phyloP scores from a whole-genome alignment of 163 green algal genomes.

The Chlamydomonas reinhardtii region DNA sequence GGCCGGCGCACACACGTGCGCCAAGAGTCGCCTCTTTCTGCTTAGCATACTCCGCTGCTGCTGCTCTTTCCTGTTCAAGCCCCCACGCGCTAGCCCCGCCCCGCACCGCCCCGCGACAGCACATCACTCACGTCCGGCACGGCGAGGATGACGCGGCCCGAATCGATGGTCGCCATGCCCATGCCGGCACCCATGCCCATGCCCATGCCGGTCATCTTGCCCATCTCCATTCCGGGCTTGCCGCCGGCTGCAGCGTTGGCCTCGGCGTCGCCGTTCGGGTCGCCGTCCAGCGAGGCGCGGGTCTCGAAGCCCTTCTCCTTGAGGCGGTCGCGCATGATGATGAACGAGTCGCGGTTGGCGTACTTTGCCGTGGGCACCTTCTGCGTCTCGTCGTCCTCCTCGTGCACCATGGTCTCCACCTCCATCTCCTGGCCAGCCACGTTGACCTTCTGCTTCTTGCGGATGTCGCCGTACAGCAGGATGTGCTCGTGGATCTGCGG shows the following conservation, averaged over 20 bases:
- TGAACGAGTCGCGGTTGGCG: conserved; percentile 62
- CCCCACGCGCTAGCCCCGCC: too few relatives aligned
- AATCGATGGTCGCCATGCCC: conserved; percentile 21
- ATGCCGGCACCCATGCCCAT: conserved; percentile 25
- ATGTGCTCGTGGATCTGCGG: conserved; percentile 74
- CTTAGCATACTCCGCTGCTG: too few relatives aligned
- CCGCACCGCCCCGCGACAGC: too few relatives aligned
- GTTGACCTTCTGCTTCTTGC: conserved; percentile 68
- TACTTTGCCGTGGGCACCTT: conserved; percentile 61
- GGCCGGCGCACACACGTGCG: too few relatives aligned
- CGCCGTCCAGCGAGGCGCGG: conserved; percentile 55
- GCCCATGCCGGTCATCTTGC: conserved; percentile 36
- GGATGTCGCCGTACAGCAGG: conserved; percentile 74
- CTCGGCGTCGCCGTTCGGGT: background rate
- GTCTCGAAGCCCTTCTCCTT: conserved; percentile 60
- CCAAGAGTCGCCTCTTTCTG: too few relatives aligned
- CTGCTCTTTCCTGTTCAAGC: too few relatives aligned
- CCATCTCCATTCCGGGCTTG: conserved; percentile 19
- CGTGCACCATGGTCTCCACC: conserved; percentile 57
- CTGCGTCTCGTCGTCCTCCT: conserved; percentile 57
- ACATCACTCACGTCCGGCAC: conserved; percentile 45
- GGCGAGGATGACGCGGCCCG: conserved; percentile 62
- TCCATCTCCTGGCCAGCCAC: conserved; percentile 64
- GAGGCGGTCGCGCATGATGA: conserved; percentile 62
- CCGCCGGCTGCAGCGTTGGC: background rate